These are phyloP conservation scores for Amyloporia xantha DNA, from an alignment of 768 basidiomycete species.

Conservation along the genomic window DNA sequence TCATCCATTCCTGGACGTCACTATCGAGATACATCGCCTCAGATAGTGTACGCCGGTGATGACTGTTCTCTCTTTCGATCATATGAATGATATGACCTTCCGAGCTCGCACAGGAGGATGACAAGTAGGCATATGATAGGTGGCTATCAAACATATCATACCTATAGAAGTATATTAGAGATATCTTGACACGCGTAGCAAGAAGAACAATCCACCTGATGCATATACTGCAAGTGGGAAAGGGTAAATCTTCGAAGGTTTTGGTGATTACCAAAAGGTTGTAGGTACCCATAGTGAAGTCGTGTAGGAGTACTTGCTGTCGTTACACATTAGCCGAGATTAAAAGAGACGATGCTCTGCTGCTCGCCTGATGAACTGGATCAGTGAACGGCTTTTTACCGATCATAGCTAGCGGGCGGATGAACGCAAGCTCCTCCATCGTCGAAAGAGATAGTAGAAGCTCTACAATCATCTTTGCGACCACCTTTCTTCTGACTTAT, in stretches of 20 bases:
- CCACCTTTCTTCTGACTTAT: slow-evolving; percentile 45
- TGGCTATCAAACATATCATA: slow-evolving; percentile 60
- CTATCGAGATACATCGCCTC: slow-evolving; percentile 33
- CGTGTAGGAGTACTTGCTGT: too few relatives aligned
- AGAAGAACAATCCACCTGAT: background rate
- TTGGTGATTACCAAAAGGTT: slow-evolving; percentile 63
- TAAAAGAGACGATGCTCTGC: too few relatives aligned
- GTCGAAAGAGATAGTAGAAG: slow-evolving; percentile 25
- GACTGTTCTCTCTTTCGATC: slow-evolving; percentile 51
- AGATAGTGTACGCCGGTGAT: slow-evolving; percentile 47
- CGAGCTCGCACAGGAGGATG: slow-evolving; percentile 39
- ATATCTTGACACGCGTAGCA: too few relatives aligned
- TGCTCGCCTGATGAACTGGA: too few relatives aligned
- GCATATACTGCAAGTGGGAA: slow-evolving; percentile 31
- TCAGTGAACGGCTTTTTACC: background rate
- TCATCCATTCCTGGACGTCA: slow-evolving; percentile 43
- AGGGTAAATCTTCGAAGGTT: slow-evolving; percentile 50
- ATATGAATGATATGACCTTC: slow-evolving; percentile 56
- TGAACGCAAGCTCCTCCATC: background rate
- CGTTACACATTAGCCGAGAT: too few relatives aligned
- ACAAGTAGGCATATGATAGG: slow-evolving; percentile 50
- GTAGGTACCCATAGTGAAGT: slow-evolving; percentile 33
- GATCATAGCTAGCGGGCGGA: background rate
- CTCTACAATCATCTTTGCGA: slow-evolving; percentile 45
- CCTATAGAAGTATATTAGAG: too few relatives aligned